A percentile compares a stretch with the other conserved stretches of the same genome.
These are phyloP conservation scores for Taxillus chinensis DNA, from an alignment of 164 flowering plant species.

Conservation along the genomic window DNA sequence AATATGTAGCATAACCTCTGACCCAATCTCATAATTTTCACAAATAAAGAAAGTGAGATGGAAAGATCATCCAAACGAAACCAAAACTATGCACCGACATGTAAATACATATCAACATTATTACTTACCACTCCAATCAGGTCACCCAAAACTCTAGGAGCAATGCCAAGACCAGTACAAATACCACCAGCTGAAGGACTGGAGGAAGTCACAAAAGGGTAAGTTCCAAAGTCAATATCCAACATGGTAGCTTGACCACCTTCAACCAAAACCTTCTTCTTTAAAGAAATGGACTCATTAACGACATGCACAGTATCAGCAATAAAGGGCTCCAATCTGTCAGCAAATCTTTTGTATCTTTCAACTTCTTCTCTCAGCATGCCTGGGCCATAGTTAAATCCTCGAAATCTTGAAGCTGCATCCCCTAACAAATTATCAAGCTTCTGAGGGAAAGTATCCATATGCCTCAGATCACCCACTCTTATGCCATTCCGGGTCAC, in stretches of 20 bases:
- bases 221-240: slow-evolving; percentile 96
- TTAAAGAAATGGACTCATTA: slow-evolving; percentile 62
- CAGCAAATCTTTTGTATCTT: slow-evolving; percentile 67
- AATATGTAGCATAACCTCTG: background rate
- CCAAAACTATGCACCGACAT: background rate
- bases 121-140: slow-evolving; percentile 79
- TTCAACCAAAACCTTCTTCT: slow-evolving; percentile 85
- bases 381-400: slow-evolving; percentile 50
- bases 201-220: slow-evolving; percentile 94
- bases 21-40: background rate
- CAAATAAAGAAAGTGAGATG: slow-evolving; percentile 1
- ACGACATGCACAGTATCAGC: slow-evolving; percentile 79
- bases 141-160: slow-evolving; percentile 84
- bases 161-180: slow-evolving; percentile 95
- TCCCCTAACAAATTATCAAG: slow-evolving; percentile 75
- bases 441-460: slow-evolving; percentile 90
- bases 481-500: slow-evolving; percentile 82
- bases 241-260: slow-evolving; percentile 99
- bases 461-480: slow-evolving; percentile 85
- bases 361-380: slow-evolving; percentile 83
- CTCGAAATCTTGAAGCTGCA: slow-evolving; percentile 72
- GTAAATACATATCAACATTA: background rate
- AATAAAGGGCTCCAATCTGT: slow-evolving; percentile 83
- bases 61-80: background rate
- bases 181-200: slow-evolving; percentile 99